Percentiles rank a stretch among this genome's conserved stretches.
Evolutionary conservation across 2,329 filamentous ascomycete genomes (phyloP).

Genomic region (Colletotrichum siamense): DNA sequence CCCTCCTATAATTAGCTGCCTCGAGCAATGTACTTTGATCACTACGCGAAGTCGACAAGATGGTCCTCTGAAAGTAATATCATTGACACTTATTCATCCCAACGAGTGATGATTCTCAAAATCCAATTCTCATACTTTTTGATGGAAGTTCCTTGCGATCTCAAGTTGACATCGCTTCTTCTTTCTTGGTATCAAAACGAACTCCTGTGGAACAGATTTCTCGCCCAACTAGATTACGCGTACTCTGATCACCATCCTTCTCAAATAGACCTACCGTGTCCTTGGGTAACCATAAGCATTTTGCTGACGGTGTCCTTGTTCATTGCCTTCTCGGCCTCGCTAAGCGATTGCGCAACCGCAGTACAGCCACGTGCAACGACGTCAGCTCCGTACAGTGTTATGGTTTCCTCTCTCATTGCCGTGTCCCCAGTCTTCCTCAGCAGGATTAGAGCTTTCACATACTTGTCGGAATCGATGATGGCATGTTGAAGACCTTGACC

Average conservation of each 20-base stretch:
- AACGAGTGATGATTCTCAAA: background rate
- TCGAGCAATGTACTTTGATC: background rate
- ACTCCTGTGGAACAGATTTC: background rate
- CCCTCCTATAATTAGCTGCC: background rate
- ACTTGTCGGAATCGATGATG: slow-evolving; percentile 43
- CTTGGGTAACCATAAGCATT: slow-evolving; percentile 37
- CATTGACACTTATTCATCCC: too few species aligned
- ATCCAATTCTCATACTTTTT: background rate
- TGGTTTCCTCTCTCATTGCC: slow-evolving; percentile 17
- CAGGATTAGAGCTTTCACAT: slow-evolving; percentile 36
- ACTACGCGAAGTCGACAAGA: accelerated
- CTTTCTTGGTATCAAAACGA: background rate
- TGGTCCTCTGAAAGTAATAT: accelerated
- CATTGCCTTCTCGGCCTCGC: slow-evolving; percentile 36
- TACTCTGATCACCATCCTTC: background rate
- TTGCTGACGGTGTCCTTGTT: slow-evolving; percentile 30
- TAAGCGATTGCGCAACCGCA: slow-evolving; percentile 38
- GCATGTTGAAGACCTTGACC: slow-evolving; percentile 51
- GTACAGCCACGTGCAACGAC: slow-evolving; percentile 36
- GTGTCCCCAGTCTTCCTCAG: slow-evolving; percentile 21
- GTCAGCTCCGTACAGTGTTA: slow-evolving; percentile 36
- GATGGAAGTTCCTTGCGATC: background rate
- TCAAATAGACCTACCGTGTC: slow-evolving; percentile 28
- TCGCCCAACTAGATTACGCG: too few species aligned
- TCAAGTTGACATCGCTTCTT: background rate